Evolutionary conservation across 495 filamentous ascomycete genomes (phyloP).

Genomic region (Xylaria nigripes): DNA sequence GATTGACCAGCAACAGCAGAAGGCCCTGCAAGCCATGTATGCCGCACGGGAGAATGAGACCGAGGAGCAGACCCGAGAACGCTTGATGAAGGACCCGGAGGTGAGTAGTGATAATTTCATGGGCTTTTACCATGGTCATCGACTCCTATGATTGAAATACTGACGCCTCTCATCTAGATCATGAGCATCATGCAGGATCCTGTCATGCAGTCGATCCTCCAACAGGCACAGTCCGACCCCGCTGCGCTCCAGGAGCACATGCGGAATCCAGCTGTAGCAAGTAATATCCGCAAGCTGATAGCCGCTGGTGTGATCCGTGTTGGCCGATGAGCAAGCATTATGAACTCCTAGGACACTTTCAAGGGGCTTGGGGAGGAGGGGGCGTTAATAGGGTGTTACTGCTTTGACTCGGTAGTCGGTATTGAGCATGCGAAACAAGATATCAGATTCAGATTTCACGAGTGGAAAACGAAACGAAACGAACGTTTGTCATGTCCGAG

Average conservation of each 20-base stretch:
- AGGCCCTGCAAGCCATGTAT: conserved; percentile 88
- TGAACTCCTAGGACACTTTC: too few species aligned
- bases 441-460: too few species aligned
- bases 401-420: neutral
- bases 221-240: conserved; percentile 91
- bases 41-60: conserved; percentile 85
- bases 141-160: conserved; percentile 1
- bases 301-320: conserved; percentile 87
- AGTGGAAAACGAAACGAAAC: too few species aligned
- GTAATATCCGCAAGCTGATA: conserved; percentile 86
- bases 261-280: conserved; percentile 75
- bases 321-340: conserved; percentile 33
- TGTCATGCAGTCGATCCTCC: conserved; percentile 94
- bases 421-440: neutral
- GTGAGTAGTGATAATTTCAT: conserved; percentile 40
- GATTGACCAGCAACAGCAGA: conserved; percentile 90
- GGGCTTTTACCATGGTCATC: neutral
- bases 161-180: conserved; percentile 50
- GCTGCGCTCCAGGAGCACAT: conserved; percentile 91
- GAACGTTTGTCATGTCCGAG: too few species aligned
- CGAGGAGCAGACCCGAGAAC: conserved; percentile 89
- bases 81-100: conserved; percentile 87
- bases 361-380: neutral
- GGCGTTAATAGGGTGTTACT: conserved; percentile 8
- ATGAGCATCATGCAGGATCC: conserved; percentile 88